Conservation (phyloP, 139 green algal species). For the Diplosphaera chodatii region DNA sequence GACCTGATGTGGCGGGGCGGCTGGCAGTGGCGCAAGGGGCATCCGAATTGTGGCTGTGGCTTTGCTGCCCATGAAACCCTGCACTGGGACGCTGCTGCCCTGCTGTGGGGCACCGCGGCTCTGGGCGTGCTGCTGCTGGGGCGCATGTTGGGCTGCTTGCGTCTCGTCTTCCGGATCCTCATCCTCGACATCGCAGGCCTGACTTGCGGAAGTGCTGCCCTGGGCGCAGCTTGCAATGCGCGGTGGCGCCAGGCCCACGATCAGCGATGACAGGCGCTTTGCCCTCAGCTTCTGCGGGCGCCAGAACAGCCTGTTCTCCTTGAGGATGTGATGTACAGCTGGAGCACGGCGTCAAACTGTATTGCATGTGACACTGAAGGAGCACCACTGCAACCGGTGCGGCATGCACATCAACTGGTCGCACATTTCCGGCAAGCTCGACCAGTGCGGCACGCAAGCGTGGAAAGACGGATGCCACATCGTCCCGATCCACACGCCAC, state of each 20-base stretch:
- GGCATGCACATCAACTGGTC: too few relatives aligned
- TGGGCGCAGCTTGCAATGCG: too few relatives aligned
- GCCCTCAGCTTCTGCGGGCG: background rate
- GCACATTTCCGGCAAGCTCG: background rate
- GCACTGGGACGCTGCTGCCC: too few relatives aligned
- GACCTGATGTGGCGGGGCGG: background rate
- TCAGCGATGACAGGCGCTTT: conserved; percentile 33
- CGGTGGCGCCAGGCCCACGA: conserved; percentile 53
- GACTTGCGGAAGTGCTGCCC: too few relatives aligned
- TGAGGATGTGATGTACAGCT: too few relatives aligned
- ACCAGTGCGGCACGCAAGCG: conserved; percentile 57
- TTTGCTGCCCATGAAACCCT: background rate
- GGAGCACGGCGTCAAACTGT: too few relatives aligned
- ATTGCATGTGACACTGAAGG: too few relatives aligned
- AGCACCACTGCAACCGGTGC: too few relatives aligned
- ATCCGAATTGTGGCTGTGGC: too few relatives aligned
- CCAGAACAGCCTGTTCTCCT: too few relatives aligned
- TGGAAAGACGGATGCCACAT: conserved; percentile 40
- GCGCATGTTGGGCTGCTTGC: too few relatives aligned
- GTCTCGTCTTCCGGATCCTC: too few relatives aligned
- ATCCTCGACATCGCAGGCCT: background rate
- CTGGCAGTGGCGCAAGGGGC: background rate
- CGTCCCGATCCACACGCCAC: conserved; percentile 75
- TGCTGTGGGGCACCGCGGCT: background rate
- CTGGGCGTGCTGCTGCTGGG: background rate